Base-by-base conservation (phyloP, 163 green algal species). In the Scenedesmus sp. region DNA sequence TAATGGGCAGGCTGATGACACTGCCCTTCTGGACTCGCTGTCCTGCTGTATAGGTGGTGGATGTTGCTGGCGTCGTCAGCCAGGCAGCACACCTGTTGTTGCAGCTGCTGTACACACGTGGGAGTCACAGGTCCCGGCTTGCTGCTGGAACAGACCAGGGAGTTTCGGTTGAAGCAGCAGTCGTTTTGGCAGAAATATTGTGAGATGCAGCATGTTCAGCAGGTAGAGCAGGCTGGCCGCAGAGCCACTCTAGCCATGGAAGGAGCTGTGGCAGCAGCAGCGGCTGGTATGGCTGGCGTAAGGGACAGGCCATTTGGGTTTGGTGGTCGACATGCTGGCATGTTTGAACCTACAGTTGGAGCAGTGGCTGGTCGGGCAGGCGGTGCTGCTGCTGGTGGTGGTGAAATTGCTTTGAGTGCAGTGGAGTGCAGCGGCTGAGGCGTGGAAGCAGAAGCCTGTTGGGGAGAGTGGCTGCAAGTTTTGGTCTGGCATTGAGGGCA, bases 401-500 rank as follows among this genome's bases (percentile, higher is more conserved):
- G 5, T 59, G n/a, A 7, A 16, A 1, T 16, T 35, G 78, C 78
- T 84, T 59, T 61, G 4, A 61, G 42, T 35, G 78, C 80, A 70
- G 44, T 85, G n/a, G 80, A 68, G n/a, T n/a, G n/a, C n/a, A n/a
- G n/a, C n/a, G n/a, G n/a, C n/a, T 40, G 44, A 22, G 24, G 24
- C 43, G 26, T 70, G 80, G 80, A 68, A 22, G 26, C 35, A 68
- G 1, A 80, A 80, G 70, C 7, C 70, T 0, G 33, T 22, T 5
- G 78, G 12, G 13, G 42, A 84, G 13, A 5, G 42, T 61, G 78
- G 78, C 40, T 84, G 78, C 42, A 18, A 33, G 24, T 89, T 82
- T 72, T 89, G 61, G 84, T 89, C 84, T 33, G 84, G 84, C 24
- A 72, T 53, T 33, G 65, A 89, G 42, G 84, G 84, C 44, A 83